phyloP scores from a whole-genome alignment of 192 early-diverging fungal genomes.

The Allomyces macrogynus region DNA sequence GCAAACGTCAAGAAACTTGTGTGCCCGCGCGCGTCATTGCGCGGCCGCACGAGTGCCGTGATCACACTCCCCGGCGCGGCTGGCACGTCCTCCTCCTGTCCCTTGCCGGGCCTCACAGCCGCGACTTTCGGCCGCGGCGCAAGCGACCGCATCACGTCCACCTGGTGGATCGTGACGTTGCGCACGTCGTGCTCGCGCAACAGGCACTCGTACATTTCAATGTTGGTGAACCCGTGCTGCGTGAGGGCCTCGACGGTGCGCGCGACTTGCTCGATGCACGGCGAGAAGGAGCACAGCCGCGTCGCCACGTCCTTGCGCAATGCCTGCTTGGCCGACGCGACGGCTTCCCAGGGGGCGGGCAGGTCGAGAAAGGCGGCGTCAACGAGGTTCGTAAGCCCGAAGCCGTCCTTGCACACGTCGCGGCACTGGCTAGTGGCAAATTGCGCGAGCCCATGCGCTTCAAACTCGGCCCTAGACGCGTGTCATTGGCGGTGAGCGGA shows the following conservation, averaged over 20 bases:
- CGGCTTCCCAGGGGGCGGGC: constrained; percentile 88
- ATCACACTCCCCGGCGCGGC: background rate
- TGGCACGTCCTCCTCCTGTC: constrained; percentile 9
- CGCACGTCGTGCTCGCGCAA: constrained; percentile 55
- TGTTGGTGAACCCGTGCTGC: constrained; percentile 67
- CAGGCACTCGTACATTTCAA: constrained; percentile 85
- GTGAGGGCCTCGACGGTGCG: constrained; percentile 52
- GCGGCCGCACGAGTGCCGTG: background rate
- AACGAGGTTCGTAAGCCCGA: constrained; percentile 47
- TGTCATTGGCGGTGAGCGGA: no score
- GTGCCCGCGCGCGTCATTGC: constrained; percentile 45
- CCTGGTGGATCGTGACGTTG: constrained; percentile 33
- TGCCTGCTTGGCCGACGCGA: constrained; percentile 60
- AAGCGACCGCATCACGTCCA: constrained; percentile 15
- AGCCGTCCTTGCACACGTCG: constrained; percentile 79
- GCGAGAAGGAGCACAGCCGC: constrained; percentile 82
- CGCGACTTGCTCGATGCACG: constrained; percentile 89
- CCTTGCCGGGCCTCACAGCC: constrained; percentile 12
- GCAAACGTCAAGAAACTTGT: constrained; percentile 94
- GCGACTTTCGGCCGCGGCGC: constrained; percentile 23
- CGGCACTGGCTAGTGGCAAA: constrained; percentile 54
- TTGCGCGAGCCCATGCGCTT: constrained; percentile 43
- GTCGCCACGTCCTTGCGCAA: constrained; percentile 64
- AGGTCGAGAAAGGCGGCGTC: constrained; percentile 89
- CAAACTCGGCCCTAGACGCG: constrained; percentile 19